Base-by-base conservation (phyloP, 805 yeast species). In the Priceomyces carsonii region DNA sequence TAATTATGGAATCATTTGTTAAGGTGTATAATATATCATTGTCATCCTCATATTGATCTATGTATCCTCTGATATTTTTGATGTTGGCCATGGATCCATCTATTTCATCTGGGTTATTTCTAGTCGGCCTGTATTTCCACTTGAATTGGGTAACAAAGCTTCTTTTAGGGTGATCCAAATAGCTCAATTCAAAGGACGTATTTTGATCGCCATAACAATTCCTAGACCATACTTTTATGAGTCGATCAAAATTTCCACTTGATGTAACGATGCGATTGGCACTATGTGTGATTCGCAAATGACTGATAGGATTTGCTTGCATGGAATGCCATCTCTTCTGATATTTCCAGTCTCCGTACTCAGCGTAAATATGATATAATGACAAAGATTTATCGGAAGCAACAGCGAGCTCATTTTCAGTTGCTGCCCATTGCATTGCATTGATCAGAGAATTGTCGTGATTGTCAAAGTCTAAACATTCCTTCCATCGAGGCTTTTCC, bases 181-280 rank as follows among this genome's bases (percentile, higher is more conserved):
- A 81, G 0, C 78, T 63, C 42, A 87, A 62, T 47, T 84, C 93
- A 53, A 87, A 88, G 5, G 81, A 71, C 25, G 78, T 72, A 22
- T 59, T 55, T 30, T 55, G 58, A 18, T 73, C 71, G 21, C 84
- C 88, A 50, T 80, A 85, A 6, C 83, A 74, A 6, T 79, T 68
- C 33, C 96, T 65, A 35, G 80, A 71, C 95, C 96, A 90, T 2
- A 87, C 67, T 51, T 86, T 87, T 18, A 86, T 79, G 9, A 84
- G 63, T 22, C 69, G 67, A 54, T 87, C 95, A 53, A 72, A 76
- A 26, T 63, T 65, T 0, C 85, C 80, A 24, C 75, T 70, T 32
- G 82, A 73, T 6, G 89, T 84, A 15, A 61, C 47, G 14, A 89
- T 77, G 28, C 80, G 67, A 33, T 73, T 72, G 0, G 88, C 77